Evolutionary conservation across 257 asterid species (phyloP).

Genomic region (Ballota nigra): DNA sequence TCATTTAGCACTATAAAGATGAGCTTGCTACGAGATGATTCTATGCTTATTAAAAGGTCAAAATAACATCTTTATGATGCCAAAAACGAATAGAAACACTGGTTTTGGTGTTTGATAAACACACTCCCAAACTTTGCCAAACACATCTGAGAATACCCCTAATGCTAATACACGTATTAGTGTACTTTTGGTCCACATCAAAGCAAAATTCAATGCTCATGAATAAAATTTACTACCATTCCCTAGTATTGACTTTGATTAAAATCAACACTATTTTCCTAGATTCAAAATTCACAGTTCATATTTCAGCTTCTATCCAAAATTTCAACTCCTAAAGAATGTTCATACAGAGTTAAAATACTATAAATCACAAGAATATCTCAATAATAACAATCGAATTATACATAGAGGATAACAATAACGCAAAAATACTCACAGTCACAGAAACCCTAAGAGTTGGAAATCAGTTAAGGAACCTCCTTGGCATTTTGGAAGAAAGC

Average conservation of each 20-base stretch:
- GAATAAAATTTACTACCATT: background rate
- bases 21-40: no score
- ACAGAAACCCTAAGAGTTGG: conserved; percentile 10
- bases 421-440: background rate
- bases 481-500: conserved; percentile 90
- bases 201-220: background rate
- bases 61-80: background rate
- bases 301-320: background rate
- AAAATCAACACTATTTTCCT: background rate
- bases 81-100: background rate
- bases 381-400: background rate
- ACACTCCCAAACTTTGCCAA: no score
- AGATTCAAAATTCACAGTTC: background rate
- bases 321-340: background rate
- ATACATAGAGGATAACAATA: background rate
- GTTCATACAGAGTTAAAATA: background rate
- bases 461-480: conserved; percentile 33
- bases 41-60: background rate
- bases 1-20: background rate
- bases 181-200: background rate
- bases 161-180: background rate
- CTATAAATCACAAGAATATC: background rate
- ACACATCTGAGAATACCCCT: background rate
- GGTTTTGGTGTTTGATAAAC: no score
- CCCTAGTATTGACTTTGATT: background rate